Conservation (phyloP, 768 basidiomycete genomes). For the Heimioporus sp. region DNA sequence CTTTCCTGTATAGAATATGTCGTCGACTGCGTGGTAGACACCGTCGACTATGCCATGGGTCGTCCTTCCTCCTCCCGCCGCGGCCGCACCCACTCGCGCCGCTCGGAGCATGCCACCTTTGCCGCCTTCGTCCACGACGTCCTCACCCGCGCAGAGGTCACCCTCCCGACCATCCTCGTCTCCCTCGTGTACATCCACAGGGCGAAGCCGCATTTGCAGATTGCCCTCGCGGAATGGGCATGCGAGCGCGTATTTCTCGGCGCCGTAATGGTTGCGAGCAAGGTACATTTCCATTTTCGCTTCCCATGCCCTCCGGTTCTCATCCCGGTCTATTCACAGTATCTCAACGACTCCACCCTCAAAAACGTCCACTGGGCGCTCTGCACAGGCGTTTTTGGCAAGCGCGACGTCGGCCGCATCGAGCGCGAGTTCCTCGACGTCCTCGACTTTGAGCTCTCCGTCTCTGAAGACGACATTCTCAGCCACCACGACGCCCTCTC, state of each 20-base stretch:
- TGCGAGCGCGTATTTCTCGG: conserved; percentile 90
- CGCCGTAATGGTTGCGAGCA: conserved; percentile 83
- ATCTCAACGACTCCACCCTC: conserved; percentile 84
- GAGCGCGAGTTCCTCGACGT: conserved; percentile 82
- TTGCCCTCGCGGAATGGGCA: conserved; percentile 82
- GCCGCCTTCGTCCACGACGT: conserved; percentile 65
- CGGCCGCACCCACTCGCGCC: conserved; percentile 46
- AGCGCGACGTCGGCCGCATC: conserved; percentile 76
- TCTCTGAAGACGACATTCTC: conserved; percentile 64
- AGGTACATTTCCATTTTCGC: conserved; percentile 45
- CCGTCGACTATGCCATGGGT: conserved; percentile 76
- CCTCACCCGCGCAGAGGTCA: conserved; percentile 70
- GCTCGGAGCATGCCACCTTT: conserved; percentile 56
- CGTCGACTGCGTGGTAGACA: conserved; percentile 65
- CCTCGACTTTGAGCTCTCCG: conserved; percentile 68
- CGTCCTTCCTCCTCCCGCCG: conserved; percentile 54
- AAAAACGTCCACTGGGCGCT: conserved; percentile 91
- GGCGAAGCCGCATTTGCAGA: conserved; percentile 76
- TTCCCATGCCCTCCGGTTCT: conserved; percentile 10
- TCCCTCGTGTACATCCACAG: conserved; percentile 76
- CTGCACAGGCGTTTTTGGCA: conserved; percentile 81
- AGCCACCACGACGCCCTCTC: conserved; percentile 39
- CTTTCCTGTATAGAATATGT: conserved; percentile 53
- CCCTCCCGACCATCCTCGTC: conserved; percentile 64
- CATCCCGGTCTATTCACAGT: conserved; percentile 38